Base-by-base conservation (phyloP, 805 yeast species). In the Starmerella geochares region DNA sequence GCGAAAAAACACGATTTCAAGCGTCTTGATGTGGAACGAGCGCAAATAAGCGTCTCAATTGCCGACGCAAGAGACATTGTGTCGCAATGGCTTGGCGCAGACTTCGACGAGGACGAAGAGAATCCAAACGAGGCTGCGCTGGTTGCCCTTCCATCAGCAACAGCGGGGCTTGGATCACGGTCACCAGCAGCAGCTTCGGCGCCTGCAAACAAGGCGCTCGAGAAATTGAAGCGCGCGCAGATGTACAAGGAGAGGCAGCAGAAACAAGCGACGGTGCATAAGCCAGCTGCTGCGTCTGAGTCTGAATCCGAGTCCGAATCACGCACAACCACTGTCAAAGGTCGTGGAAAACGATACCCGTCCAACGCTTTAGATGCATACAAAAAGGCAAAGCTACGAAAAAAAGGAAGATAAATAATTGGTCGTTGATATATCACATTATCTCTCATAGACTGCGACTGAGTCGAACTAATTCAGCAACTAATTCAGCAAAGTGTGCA, bases 1-100 rank as follows among this genome's bases (percentile, higher is more conserved):
- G 24, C 27, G 24, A 27, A 40, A 25, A 40, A 40, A 27, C 44
- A 47, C 36, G 56, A 56, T 35, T 54, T 47, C 48, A 49, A 53
- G 23, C 32, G 46, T 29, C 54, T 58, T 4, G 60, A 58, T 13
- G 46, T 54, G 1, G 61, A 57, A 29, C 43, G 60, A 7, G 60
- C 60, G 7, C 48, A 49, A 23, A 28, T 58, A 1, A 40, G 46
- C 9, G 56, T 57, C 6, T 38, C 55, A 14, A 39, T 58, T 2
- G 53, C 52, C 36, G 53, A 47, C 13, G 60, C 60, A 4, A 37
- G 52, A 23, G 53, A 53, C 17, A 41, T 55, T 7, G 60, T 58
- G 17, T 28, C 58, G 16, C 29, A 36, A 19, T 51, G 57, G 60
- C 48, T 57, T 47, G 58, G 58, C 16, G n/a, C 35, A 4, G 54